Base-by-base conservation (phyloP, 495 filamentous ascomycete genomes). In the Xylaria flabelliformis region DNA sequence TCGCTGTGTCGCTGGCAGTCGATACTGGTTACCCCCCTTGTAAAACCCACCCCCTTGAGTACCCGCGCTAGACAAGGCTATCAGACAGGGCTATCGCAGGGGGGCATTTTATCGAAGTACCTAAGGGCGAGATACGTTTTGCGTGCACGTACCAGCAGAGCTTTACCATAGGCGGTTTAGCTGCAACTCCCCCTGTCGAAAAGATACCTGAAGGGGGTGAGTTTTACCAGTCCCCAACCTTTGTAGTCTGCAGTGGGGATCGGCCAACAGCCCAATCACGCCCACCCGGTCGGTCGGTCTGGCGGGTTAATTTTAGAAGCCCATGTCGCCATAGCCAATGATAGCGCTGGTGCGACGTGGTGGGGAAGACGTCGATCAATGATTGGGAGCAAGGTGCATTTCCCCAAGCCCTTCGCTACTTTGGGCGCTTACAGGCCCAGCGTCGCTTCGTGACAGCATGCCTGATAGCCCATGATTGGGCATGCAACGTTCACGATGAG, bases 351-450 rank as follows among this genome's bases (percentile, higher is more conserved):
- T 75, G 74, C 72, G 72, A 58, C 71, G 73, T 55, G 69, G 72
- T 73, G 73, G 61, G 63, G 75, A 58, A 63, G 10, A 48, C 65
- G 51, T 53, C 69, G 70, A 70, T 53, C n/a, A 42, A 51, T 77
- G 77, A 79, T 77, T 77, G 75, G 71, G 44, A 44, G 58, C 26
- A 44, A 50, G 36, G 61, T 75, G 63, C 63, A 50, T 34, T 29
- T 65, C 12, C 29, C 61, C 61, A 26, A 44, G 39, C n/a, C n/a
- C 32, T 56, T 9, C 36, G 64, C 74, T 72, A 69, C 41, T 68
- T 71, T 74, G 77, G 70, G 77, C 77, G 77, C 77, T 79, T 79
- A 79, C 65, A 68, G 63, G 70, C 73, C 73, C 69, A 73, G 53
- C 58, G 19, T 69, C 69, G 65, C 70, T 50, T 67, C 71, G 71